phyloP scores from a whole-genome alignment of 257 asterid species.

The Asclepias syriaca region DNA sequence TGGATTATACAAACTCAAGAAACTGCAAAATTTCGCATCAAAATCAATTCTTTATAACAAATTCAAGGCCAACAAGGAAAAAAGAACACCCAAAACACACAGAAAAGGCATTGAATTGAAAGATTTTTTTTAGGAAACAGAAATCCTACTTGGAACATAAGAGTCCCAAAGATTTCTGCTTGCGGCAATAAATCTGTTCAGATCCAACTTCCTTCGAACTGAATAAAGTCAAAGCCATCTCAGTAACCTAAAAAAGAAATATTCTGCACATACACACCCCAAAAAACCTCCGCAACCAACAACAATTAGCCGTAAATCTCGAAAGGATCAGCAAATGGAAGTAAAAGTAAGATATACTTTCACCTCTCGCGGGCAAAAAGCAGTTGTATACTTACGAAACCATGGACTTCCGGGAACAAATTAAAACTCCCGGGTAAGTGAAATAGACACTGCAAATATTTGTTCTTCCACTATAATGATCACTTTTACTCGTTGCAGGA shows the following conservation, averaged over 20 bases:
- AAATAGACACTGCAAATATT: constrained; percentile 4
- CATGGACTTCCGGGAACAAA: constrained; percentile 86
- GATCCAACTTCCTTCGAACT: constrained; percentile 50
- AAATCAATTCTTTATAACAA: not conserved
- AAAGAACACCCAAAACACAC: not conserved
- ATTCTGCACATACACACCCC: not conserved
- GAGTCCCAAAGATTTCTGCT: constrained; percentile 92
- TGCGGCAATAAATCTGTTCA: constrained; percentile 66
- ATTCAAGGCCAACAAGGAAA: not conserved
- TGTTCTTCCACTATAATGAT: constrained; percentile 7
- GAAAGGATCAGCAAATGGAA: not conserved
- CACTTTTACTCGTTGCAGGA: constrained; percentile 34
- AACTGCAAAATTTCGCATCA: constrained; percentile 43
- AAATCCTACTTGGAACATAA: constrained; percentile 74
- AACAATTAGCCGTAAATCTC: not conserved
- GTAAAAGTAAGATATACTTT: constrained; percentile 54
- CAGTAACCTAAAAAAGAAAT: not conserved
- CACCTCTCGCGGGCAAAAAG: constrained; percentile 91
- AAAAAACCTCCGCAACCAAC: no score
- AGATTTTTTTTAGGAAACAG: not conserved
- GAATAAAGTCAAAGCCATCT: constrained; percentile 25
- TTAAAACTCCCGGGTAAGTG: constrained; percentile 81
- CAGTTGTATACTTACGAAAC: constrained; percentile 84
- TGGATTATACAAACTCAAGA: constrained; percentile 69
- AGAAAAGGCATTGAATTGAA: not conserved